phyloP scores from a whole-genome alignment of 73 alveolate species.

The Uronychia setigera region DNA sequence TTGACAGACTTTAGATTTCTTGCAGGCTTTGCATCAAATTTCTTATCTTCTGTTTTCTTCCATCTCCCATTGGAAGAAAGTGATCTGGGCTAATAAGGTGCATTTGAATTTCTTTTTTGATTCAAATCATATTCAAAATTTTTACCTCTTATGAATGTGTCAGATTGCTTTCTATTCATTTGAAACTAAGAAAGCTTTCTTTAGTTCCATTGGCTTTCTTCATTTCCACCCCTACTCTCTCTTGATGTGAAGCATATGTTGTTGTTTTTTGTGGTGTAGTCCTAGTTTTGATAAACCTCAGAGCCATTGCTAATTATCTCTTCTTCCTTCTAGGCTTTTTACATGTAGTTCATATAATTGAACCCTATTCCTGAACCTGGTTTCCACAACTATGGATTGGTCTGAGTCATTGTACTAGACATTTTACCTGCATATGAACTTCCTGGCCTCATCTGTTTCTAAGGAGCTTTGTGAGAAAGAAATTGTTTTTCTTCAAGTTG shows the following conservation, averaged over 20 bases:
- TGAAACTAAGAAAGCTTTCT: too few relatives aligned
- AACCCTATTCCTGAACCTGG: not conserved
- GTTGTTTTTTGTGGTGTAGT: not conserved
- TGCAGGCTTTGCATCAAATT: not conserved
- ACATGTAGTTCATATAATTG: not conserved
- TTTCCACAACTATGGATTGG: not conserved
- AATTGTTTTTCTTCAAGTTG: not conserved
- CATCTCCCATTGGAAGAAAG: too few relatives aligned
- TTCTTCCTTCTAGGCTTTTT: too few relatives aligned
- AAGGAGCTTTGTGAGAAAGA: not conserved
- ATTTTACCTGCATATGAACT: not conserved
- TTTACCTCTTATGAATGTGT: too few relatives aligned
- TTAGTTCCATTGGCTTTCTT: too few relatives aligned
- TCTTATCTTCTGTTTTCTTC: too few relatives aligned
- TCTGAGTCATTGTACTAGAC: not conserved
- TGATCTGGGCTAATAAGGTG: too few relatives aligned
- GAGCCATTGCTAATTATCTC: not conserved
- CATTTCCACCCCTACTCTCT: not conserved
- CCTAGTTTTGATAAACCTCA: not conserved
- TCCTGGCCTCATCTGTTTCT: not conserved
- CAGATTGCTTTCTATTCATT: too few relatives aligned
- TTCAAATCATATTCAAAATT: too few relatives aligned
- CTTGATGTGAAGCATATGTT: not conserved
- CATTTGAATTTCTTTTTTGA: too few relatives aligned
- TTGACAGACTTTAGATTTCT: not conserved